Evolutionary conservation across 495 filamentous ascomycete species (phyloP).

Genomic region (Tuber brumale): DNA sequence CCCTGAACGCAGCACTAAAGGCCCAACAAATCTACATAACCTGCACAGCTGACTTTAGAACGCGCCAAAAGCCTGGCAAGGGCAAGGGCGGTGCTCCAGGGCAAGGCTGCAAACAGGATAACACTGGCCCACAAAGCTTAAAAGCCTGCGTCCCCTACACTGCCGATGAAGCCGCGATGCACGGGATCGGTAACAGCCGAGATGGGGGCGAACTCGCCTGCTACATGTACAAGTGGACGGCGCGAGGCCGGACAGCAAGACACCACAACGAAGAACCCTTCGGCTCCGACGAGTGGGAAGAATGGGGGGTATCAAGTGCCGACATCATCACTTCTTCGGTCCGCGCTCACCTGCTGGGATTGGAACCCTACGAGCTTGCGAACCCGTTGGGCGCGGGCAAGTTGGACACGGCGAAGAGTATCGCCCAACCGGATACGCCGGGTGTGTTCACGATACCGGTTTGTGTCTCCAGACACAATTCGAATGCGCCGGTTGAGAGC

Average conservation of each 20-base stretch:
- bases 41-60: conserved; percentile 30
- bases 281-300: conserved; percentile 24
- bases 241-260: conserved; percentile 13
- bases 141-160: conserved; percentile 27
- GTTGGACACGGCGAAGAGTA: conserved; percentile 17
- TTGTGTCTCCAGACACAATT: conserved; percentile 33
- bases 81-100: conserved; percentile 4
- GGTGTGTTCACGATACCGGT: conserved; percentile 37
- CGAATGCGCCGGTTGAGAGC: conserved; percentile 28
- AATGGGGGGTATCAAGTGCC: conserved; percentile 25
- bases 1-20: conserved; percentile 36
- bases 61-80: conserved; percentile 10
- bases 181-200: conserved; percentile 1
- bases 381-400: conserved; percentile 6
- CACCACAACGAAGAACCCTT: conserved; percentile 36
- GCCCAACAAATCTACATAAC: conserved; percentile 34
- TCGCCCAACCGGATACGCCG: conserved; percentile 23
- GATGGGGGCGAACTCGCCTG: conserved; percentile 27
- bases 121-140: conserved; percentile 31
- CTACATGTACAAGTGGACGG: conserved; percentile 40
- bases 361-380: conserved; percentile 4
- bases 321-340: conserved; percentile 36
- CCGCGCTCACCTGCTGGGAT: conserved; percentile 9
- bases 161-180: not conserved
- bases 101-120: conserved; percentile 29